Conservation (phyloP, 1,284 basidiomycete species). For the Cryptococcus sp. region DNA sequence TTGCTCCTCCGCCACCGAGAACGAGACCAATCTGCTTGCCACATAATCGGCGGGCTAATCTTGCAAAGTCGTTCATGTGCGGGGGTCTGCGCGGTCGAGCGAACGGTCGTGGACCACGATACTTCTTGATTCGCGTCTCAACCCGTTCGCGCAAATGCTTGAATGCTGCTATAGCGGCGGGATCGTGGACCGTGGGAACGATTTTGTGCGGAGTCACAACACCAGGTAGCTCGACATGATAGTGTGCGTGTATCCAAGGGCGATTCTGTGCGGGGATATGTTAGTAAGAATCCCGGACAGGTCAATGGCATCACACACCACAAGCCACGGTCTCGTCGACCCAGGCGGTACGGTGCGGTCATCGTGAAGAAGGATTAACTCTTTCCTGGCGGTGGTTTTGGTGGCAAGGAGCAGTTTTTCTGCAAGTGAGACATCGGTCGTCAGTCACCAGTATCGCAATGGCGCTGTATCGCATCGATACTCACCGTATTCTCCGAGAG, state of each 20-base stretch:
- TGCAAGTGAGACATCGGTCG: conserved; percentile 48
- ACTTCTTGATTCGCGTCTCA: conserved; percentile 83
- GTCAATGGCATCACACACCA: conserved; percentile 59
- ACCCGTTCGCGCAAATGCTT: conserved; percentile 80
- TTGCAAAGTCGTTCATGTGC: conserved; percentile 87
- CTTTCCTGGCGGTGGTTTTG: conserved; percentile 96
- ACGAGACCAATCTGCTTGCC: conserved; percentile 93
- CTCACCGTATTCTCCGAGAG: conserved; percentile 72
- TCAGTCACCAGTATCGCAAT: not conserved
- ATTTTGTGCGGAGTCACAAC: conserved; percentile 63
- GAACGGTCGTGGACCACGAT: conserved; percentile 69
- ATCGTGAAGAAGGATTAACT: conserved; percentile 90
- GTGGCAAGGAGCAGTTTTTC: conserved; percentile 82
- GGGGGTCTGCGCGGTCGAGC: conserved; percentile 71
- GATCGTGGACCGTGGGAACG: conserved; percentile 66
- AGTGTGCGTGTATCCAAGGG: conserved; percentile 70
- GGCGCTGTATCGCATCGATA: not conserved
- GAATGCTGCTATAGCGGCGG: conserved; percentile 80
- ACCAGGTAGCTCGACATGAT: conserved; percentile 53
- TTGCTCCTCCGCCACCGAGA: conserved; percentile 91
- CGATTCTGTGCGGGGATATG: conserved; percentile 63
- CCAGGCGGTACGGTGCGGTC: conserved; percentile 87
- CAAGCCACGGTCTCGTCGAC: conserved; percentile 93
- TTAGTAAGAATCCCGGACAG: not conserved
- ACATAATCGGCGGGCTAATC: conserved; percentile 86